Base-by-base conservation (phyloP, 805 yeast genomes). In the Metschnikowia dekortorum region DNA sequence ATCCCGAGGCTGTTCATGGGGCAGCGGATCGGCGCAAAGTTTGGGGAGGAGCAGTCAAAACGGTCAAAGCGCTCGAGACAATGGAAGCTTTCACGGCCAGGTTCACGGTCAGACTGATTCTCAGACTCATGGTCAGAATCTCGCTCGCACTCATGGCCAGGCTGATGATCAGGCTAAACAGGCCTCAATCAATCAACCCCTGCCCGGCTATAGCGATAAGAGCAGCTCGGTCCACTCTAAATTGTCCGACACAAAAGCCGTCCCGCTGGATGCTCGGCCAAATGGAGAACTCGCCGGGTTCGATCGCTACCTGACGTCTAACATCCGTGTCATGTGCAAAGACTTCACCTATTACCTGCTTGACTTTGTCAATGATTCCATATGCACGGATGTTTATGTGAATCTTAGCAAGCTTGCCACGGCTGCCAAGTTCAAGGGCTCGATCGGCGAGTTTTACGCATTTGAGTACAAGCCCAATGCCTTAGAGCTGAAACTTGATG, bases 301-400 rank as follows among this genome's bases (percentile, higher is more conserved):
- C 14, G 76, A 73, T 53, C 71, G 65, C 49, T 73, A 73, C 53
- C 47, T 70, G 4, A 66, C 73, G 1, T 80, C 85, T 5, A 81
- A 82, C 52, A 69, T 92, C 42, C 79, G 95, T 43, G 62, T 92
- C 9, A 79, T 83, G 37, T 88, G 97, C 62, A 82, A 89, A 55
- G 98, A 92, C 66, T 92, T 88, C 67, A 85, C 91, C 16, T 86
- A 80, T 60, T 73, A 90, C 46, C 82, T 95, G 8, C 77, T 92
- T 56, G 94, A 88, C 61, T 88, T 94, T 62, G 64, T 64, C 22
- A 75, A 77, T 57, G 84, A 82, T 37, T 55, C 64, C 8, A 75
- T 80, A 32, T 86, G 95, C 50, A 70, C 72, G 31, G 92, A 85
- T 48, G 96, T 84, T 1, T 89, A 77, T 63, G 87, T 84, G 36